Evolutionary conservation across 768 basidiomycete species (phyloP).

Genomic region (Boletus reticulatus): DNA sequence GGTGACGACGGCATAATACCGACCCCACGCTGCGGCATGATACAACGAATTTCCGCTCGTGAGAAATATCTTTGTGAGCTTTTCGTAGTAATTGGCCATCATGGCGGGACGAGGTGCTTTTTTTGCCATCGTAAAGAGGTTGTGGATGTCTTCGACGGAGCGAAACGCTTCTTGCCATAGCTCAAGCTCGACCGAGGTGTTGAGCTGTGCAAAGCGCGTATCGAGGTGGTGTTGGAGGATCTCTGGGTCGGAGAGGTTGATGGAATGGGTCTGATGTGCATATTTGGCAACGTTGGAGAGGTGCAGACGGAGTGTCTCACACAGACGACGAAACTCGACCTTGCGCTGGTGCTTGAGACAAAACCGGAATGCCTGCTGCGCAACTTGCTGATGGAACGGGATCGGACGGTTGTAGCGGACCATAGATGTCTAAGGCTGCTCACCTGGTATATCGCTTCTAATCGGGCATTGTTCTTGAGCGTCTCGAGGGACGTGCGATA

Average conservation of each 20-base stretch:
- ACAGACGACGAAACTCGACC: slow-evolving; percentile 95
- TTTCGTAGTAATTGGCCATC: slow-evolving; percentile 99
- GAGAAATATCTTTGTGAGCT: slow-evolving; percentile 93
- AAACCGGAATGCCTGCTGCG: slow-evolving; percentile 96
- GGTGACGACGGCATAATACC: slow-evolving; percentile 73
- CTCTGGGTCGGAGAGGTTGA: slow-evolving; percentile 94
- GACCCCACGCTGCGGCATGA: slow-evolving; percentile 94
- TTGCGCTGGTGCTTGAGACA: slow-evolving; percentile 92
- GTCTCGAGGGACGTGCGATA: slow-evolving; percentile 95
- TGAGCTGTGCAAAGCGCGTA: slow-evolving; percentile 94
- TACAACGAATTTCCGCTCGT: slow-evolving; percentile 94
- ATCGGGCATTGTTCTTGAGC: slow-evolving; percentile 89
- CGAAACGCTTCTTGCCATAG: slow-evolving; percentile 99
- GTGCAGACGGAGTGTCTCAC: slow-evolving; percentile 94
- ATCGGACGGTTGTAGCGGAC: not conserved
- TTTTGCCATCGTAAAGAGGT: slow-evolving; percentile 89
- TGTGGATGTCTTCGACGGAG: slow-evolving; percentile 97
- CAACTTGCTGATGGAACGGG: slow-evolving; percentile 65
- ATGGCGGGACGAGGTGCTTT: slow-evolving; percentile 89
- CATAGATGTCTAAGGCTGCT: slow-evolving; percentile 19
- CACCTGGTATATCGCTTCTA: slow-evolving; percentile 94
- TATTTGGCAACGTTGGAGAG: slow-evolving; percentile 94
- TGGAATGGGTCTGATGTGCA: slow-evolving; percentile 87
- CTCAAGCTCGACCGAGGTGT: slow-evolving; percentile 95
- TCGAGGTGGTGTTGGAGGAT: slow-evolving; percentile 95